Base-by-base conservation (phyloP, 371 early-diverging fungal genomes). In the Zychaea mexicana region DNA sequence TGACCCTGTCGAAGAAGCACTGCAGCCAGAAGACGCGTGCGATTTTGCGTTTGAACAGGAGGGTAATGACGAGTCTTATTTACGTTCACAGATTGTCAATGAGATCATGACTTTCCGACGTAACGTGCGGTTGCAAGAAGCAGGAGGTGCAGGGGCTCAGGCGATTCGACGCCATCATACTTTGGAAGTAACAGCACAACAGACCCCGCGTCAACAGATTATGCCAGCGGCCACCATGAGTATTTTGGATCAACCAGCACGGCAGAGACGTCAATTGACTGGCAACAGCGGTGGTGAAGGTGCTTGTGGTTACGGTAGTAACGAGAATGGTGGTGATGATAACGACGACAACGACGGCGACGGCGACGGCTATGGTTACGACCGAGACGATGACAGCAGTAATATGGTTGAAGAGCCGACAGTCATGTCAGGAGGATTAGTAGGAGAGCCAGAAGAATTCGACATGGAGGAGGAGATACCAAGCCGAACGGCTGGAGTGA, bases 401-500 rank as follows among this genome's bases (percentile, higher is more conserved):
- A 12, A 8, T 28, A 55, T 12, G 47, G 56, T 31, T 36, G 63
- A 55, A 38, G 53, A 28, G 54, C 8, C 52, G 32, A 55, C 45
- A 2, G 52, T 62, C 17, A 45, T 52, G 19, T 30, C 63, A 15
- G 61, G 59, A 22, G 64, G 55, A 9, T 26, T 74, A 7, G 74
- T 74, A 4, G 71, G 74, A n/a, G 74, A 74, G 10, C 74, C 69
- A 17, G 69, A 69, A 30, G 69, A 64, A 36, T 65, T 69, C 61
- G 59, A 61, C 24, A 65, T 61, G 26, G 69, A 69, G 22, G 69
- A 69, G 28, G 49, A 61, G 49, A 12, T 62, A 2, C 47, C 61
- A 22, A 28, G n/a, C 19, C 24, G 46, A 19, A 53, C 28, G 13
- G 69, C 59, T 6, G 38, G 64, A 15, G 60, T 68, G 10, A 61